Conservation (phyloP, 345 rosid genomes). For the Reutealis trisperma region DNA sequence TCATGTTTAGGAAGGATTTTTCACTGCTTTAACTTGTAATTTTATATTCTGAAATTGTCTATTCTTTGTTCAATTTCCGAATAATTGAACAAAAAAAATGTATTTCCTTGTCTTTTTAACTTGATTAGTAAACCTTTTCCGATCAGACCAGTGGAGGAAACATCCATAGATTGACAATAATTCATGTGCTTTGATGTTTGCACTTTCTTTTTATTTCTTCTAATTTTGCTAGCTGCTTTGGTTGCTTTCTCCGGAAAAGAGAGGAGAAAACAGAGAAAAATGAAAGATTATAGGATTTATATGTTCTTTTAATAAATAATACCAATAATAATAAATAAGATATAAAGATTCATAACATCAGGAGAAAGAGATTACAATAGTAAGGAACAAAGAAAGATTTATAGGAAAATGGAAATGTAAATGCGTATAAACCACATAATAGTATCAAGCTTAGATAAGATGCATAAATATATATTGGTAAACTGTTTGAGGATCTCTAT, state of each 20-base stretch:
- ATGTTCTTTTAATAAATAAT: neutral
- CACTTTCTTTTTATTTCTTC: no score
- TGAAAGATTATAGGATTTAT: no score
- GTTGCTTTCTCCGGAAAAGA: no score
- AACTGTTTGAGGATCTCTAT: neutral
- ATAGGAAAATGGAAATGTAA: neutral
- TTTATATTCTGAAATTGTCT: neutral
- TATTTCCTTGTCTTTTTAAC: neutral
- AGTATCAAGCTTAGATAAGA: neutral
- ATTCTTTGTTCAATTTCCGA: conserved; percentile 9
- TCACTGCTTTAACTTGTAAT: neutral
- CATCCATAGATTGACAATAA: no score
- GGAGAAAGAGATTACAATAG: neutral
- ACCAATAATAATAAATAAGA: no score
- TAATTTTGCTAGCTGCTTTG: no score
- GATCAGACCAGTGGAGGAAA: no score
- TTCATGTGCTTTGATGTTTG: no score
- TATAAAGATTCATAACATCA: neutral
- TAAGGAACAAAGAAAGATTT: neutral
- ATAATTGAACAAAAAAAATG: neutral
- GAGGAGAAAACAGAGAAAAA: neutral
- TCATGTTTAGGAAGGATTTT: neutral
- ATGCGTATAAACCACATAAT: neutral
- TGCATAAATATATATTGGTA: neutral
- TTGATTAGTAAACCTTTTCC: neutral